A percentile compares a stretch with the other conserved stretches of the same genome.
These are phyloP conservation scores for Basidiobolus meristosporus DNA, from an alignment of 371 early-diverging fungal species.

Conservation along the genomic window DNA sequence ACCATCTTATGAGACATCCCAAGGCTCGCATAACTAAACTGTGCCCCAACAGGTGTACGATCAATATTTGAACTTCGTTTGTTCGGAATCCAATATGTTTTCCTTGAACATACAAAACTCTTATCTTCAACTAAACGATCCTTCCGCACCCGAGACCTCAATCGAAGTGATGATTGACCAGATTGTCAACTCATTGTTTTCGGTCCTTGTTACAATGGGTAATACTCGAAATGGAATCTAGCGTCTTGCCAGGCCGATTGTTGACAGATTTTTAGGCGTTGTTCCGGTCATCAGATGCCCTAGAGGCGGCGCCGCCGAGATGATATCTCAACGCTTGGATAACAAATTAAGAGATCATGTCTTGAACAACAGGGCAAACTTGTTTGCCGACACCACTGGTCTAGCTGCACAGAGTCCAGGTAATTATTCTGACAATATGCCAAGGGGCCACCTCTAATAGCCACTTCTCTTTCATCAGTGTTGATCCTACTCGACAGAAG, in stretches of 20 bases:
- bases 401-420: slow-evolving; percentile 3
- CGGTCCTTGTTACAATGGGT: slow-evolving; percentile 83
- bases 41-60: slow-evolving; percentile 53
- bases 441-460: slow-evolving; percentile 1
- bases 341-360: slow-evolving; percentile 74
- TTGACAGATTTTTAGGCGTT: slow-evolving; percentile 16
- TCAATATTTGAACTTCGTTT: slow-evolving; percentile 87
- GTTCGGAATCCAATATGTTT: slow-evolving; percentile 86
- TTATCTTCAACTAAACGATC: slow-evolving; percentile 63
- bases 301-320: slow-evolving; percentile 82
- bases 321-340: slow-evolving; percentile 78
- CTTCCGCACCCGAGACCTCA: slow-evolving; percentile 49
- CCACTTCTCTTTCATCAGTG: slow-evolving; percentile 15
- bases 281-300: slow-evolving; percentile 84
- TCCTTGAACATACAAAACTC: slow-evolving; percentile 73
- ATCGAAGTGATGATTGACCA: slow-evolving; percentile 61
- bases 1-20: background rate
- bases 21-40: too few relatives aligned
- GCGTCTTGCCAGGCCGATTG: background rate
- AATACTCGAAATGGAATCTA: slow-evolving; percentile 2
- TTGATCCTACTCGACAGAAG: slow-evolving; percentile 88
- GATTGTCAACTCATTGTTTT: slow-evolving; percentile 69
- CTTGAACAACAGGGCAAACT: slow-evolving; percentile 58
- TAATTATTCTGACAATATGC: background rate
- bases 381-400: slow-evolving; percentile 40